A percentile compares a stretch with the other conserved stretches of the same genome.
Evolutionary conservation across 371 early-diverging fungal genomes (phyloP).

Genomic region (Circinella umbellata): DNA sequence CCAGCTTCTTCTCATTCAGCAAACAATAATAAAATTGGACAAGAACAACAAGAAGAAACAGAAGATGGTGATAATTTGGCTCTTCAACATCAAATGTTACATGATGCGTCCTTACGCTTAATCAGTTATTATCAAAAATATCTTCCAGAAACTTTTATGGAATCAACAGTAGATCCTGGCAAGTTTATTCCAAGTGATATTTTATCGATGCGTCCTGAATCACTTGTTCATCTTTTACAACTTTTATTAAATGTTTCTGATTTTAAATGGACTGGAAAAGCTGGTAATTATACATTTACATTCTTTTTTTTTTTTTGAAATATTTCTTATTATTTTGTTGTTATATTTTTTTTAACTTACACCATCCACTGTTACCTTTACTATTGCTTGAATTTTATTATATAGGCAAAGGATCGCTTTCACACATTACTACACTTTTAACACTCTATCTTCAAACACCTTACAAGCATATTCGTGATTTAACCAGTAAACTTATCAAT

Average conservation of each 20-base stretch:
- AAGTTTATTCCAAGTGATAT: slow-evolving; percentile 78
- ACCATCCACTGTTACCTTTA: no score
- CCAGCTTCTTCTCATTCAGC: not conserved
- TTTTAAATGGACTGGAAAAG: slow-evolving; percentile 70
- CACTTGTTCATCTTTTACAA: slow-evolving; percentile 64
- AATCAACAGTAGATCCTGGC: slow-evolving; percentile 75
- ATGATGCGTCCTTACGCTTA: slow-evolving; percentile 61
- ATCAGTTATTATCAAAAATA: slow-evolving; percentile 72
- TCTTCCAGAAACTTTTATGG: slow-evolving; percentile 68
- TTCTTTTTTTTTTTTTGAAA: no score
- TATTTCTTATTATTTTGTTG: no score
- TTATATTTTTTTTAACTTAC: no score
- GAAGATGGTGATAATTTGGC: slow-evolving; percentile 18
- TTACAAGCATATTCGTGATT: slow-evolving; percentile 49
- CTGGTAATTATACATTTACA: slow-evolving; percentile 38
- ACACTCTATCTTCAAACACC: slow-evolving; percentile 61
- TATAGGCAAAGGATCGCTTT: slow-evolving; percentile 52
- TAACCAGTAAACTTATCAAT: slow-evolving; percentile 54
- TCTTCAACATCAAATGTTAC: slow-evolving; percentile 55
- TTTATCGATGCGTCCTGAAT: slow-evolving; percentile 53
- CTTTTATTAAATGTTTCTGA: slow-evolving; percentile 63
- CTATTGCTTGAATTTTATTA: not conserved
- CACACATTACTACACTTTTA: slow-evolving; percentile 65
- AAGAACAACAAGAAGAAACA: slow-evolving; percentile 34
- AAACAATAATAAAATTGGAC: not conserved